Evolutionary conservation across 257 asterid genomes (phyloP), one percentile per base, ranked within the genome.

Genomic region (Pogostemon cablin): DNA sequence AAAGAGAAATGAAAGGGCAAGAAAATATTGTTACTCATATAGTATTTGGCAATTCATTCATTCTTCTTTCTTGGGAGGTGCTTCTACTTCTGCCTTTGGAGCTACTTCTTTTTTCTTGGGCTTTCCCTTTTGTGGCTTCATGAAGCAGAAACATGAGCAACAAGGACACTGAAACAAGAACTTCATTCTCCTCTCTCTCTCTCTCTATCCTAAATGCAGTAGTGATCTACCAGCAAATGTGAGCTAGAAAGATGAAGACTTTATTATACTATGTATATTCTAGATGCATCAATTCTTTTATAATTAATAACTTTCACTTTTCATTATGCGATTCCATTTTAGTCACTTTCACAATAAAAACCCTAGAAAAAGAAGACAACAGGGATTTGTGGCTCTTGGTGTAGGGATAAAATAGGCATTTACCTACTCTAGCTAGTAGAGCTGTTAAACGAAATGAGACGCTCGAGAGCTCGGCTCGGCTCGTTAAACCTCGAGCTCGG

Each of bases 151-250:
- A 67, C 91, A 89, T 0, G 96, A 87, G 72, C 96, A 87, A 67
- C 96, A 85, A 32, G 96, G 96, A 58, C 88, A 87, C 81, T 89
- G 96, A 72, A 89, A 89, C 49, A 89, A 84, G 84, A 89, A 89
- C 84, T 89, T 89, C 96, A 89, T 87, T 11, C 9, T 56, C 61
- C 52, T 68, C 34, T 47, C 34, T 59, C 49, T 7, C 67, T 43
- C 44, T 35, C 34, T 7, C 9, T 37, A 49, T 25, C 42, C 10
- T 40, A 25, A 25, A 25, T 25, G 32, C 1, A 25, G 32, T 25
- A 54, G 25, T 54, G 1, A 15, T 9, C 38, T 2, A 17, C 59
- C 20, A 17, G 25, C n/a, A 54, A 54, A 17, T 49, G 10, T 54
- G 38, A 2, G 32, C 38, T 54, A 54, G 60, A 54, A 37, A 54